Conservation (phyloP, 805 yeast species). For the Barnettozyma californica region DNA sequence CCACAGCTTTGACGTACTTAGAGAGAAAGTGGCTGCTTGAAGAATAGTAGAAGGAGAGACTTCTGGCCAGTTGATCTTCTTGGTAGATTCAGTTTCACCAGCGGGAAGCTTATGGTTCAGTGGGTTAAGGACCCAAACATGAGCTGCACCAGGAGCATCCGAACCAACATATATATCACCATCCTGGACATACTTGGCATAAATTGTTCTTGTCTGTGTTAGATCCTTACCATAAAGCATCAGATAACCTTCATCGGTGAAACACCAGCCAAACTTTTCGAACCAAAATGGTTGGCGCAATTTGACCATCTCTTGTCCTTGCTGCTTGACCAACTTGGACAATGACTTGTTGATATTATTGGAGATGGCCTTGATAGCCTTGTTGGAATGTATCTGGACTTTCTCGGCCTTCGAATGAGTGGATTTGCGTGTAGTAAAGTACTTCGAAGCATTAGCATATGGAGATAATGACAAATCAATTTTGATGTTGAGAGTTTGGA, state of each 20-base stretch:
- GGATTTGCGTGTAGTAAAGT: constrained; percentile 68
- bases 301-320: constrained; percentile 48
- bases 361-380: constrained; percentile 82
- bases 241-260: constrained; percentile 83
- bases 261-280: constrained; percentile 92
- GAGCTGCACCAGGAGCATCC: constrained; percentile 67
- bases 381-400: constrained; percentile 69
- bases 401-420: constrained; percentile 76
- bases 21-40: constrained; percentile 87
- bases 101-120: background rate
- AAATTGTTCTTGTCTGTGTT: constrained; percentile 73
- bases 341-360: constrained; percentile 69
- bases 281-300: constrained; percentile 80
- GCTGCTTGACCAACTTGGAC: constrained; percentile 52
- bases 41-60: constrained; percentile 82
- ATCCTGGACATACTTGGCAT: constrained; percentile 67
- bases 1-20: constrained; percentile 86
- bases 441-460: constrained; percentile 81
- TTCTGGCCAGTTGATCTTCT: constrained; percentile 42
- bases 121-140: constrained; percentile 80
- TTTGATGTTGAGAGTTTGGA: constrained; percentile 40
- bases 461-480: constrained; percentile 72
- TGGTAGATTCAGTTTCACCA: background rate
- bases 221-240: constrained; percentile 84
- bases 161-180: constrained; percentile 70